phyloP scores from a whole-genome alignment of 495 filamentous ascomycete species.

The Penicillium paradoxum region DNA sequence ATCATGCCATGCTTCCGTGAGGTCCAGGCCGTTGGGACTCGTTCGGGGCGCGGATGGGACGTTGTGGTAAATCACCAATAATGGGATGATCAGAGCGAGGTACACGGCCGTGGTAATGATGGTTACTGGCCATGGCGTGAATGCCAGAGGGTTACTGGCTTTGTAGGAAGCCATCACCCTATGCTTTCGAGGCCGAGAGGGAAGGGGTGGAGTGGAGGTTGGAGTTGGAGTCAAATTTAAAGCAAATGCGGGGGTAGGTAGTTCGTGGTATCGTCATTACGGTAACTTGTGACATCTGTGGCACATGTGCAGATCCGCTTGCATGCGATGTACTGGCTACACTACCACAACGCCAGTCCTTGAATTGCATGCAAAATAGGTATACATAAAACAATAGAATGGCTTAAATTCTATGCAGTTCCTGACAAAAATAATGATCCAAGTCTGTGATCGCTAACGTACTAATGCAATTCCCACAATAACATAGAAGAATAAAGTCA shows the following conservation, averaged over 20 bases:
- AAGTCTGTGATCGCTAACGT: conserved; percentile 21
- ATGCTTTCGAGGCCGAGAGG: background rate
- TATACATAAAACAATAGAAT: background rate
- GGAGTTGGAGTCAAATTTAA: conserved; percentile 16
- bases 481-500: conserved; percentile 21
- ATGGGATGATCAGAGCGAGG: conserved; percentile 60
- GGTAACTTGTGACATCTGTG: conserved; percentile 11
- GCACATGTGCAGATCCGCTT: conserved; percentile 3
- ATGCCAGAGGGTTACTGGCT: conserved; percentile 53
- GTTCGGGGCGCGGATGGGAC: conserved; percentile 65
- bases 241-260: conserved; percentile 23
- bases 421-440: conserved; percentile 16
- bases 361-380: background rate
- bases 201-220: conserved; percentile 1
- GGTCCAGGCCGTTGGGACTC: conserved; percentile 58
- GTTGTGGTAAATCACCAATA: conserved; percentile 69
- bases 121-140: conserved; percentile 64
- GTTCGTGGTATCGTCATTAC: conserved; percentile 9
- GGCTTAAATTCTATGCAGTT: conserved; percentile 20
- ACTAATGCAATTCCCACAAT: conserved; percentile 33
- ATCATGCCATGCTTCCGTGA: conserved; percentile 83
- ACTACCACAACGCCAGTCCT: background rate
- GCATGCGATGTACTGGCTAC: background rate
- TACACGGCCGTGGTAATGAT: conserved; percentile 67
- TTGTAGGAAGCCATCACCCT: conserved; percentile 31